Percentiles rank a stretch among this genome's conserved stretches.
Conservation (phyloP, 352 stramenopile genomes). For the Albugo candida region DNA sequence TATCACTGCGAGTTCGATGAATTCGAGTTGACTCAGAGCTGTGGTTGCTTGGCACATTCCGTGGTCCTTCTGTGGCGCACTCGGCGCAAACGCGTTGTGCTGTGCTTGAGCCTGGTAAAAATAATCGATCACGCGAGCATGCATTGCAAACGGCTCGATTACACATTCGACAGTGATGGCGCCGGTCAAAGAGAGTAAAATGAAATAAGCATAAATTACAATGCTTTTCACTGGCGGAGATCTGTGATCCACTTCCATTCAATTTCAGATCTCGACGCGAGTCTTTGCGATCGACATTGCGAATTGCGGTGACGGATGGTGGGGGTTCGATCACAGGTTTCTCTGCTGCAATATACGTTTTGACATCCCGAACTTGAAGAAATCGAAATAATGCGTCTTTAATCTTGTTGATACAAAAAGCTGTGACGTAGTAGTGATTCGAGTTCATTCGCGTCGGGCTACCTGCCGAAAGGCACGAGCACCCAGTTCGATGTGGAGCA, state of each 20-base stretch:
- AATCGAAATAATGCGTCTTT: constrained; percentile 72
- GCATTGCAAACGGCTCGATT: constrained; percentile 75
- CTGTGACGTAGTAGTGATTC: constrained; percentile 79
- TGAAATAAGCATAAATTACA: constrained; percentile 81
- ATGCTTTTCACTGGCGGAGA: constrained; percentile 64
- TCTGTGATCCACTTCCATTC: constrained; percentile 34
- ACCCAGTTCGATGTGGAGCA: constrained; percentile 60
- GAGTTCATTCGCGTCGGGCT: constrained; percentile 39
- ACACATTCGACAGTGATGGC: constrained; percentile 80
- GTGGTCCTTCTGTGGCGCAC: constrained; percentile 67
- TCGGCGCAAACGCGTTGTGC: constrained; percentile 75
- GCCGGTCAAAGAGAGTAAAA: constrained; percentile 78
- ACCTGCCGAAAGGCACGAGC: constrained; percentile 60
- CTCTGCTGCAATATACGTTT: constrained; percentile 54
- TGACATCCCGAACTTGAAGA: constrained; percentile 54
- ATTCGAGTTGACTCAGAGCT: constrained; percentile 18
- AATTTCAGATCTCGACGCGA: constrained; percentile 4
- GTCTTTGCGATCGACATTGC: constrained; percentile 5
- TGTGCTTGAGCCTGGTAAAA: constrained; percentile 66
- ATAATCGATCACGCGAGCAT: constrained; percentile 67
- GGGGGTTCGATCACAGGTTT: constrained; percentile 42
- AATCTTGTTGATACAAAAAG: constrained; percentile 78
- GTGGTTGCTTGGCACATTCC: constrained; percentile 10
- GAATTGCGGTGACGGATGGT: constrained; percentile 20
- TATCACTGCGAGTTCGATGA: constrained; percentile 38